A percentile compares a stretch with the other conserved stretches of the same genome.
Conservation (phyloP, 2,329 filamentous ascomycete genomes). For the Cordyceps cicadae region DNA sequence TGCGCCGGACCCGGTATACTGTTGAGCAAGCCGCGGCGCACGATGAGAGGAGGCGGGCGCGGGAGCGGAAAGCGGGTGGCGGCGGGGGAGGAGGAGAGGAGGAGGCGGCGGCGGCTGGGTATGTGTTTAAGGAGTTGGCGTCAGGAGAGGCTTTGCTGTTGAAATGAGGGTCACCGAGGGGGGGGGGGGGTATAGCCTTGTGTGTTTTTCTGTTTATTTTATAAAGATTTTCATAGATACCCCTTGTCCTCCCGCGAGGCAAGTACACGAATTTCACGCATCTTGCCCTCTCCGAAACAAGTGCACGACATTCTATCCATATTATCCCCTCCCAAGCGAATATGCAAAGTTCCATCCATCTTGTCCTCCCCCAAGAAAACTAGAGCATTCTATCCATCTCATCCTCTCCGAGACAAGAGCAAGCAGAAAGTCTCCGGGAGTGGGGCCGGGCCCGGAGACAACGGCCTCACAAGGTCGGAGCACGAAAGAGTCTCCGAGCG, state of each 20-base stretch:
- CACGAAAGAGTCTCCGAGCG: neutral
- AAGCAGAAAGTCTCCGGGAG: neutral
- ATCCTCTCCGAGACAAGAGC: too few relatives aligned
- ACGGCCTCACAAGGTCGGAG: neutral
- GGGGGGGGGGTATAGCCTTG: too few relatives aligned
- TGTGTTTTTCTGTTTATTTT: neutral
- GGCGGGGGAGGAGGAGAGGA: slow-evolving; percentile 18
- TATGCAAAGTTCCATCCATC: too few relatives aligned
- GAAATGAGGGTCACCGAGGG: too few relatives aligned
- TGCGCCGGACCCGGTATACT: slow-evolving; percentile 36
- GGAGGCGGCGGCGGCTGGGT: too few relatives aligned
- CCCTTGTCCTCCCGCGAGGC: too few relatives aligned
- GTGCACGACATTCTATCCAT: too few relatives aligned
- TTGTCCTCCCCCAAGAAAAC: too few relatives aligned
- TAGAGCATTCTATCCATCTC: too few relatives aligned
- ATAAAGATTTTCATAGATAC: neutral
- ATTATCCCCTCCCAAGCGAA: too few relatives aligned
- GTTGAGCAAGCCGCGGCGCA: slow-evolving; percentile 34
- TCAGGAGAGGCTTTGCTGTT: slow-evolving; percentile 50
- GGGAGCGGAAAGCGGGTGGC: neutral
- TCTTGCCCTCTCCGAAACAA: too few relatives aligned
- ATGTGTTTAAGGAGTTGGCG: slow-evolving; percentile 42
- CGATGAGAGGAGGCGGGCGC: slow-evolving; percentile 21
- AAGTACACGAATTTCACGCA: too few relatives aligned
- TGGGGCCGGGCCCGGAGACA: neutral